Evolutionary conservation across 352 stramenopile genomes (phyloP).

Genomic region (Globisporangium paddicum): DNA sequence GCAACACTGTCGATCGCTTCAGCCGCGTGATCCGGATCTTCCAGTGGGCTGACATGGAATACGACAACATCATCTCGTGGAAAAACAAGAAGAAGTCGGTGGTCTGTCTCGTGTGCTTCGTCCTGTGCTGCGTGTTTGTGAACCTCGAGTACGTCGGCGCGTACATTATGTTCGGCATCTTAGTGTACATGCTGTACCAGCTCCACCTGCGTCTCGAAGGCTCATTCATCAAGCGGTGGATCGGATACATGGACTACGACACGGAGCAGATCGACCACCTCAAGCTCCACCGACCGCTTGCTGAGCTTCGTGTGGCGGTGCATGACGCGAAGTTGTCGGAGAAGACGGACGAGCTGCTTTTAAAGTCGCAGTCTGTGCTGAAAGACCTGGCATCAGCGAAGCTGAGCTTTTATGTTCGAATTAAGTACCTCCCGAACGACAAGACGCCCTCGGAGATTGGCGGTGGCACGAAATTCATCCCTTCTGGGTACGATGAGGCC

Average conservation of each 20-base stretch:
- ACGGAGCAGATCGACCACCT: constrained; percentile 64
- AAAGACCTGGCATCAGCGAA: constrained; percentile 63
- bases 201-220: constrained; percentile 64
- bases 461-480: constrained; percentile 55
- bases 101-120: constrained; percentile 55
- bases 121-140: constrained; percentile 59
- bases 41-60: constrained; percentile 73
- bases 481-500: constrained; percentile 58
- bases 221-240: constrained; percentile 59
- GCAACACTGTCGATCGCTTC: constrained; percentile 71
- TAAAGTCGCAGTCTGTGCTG: constrained; percentile 50
- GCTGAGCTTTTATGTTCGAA: constrained; percentile 60
- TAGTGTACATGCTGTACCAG: constrained; percentile 81
- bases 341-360: constrained; percentile 47
- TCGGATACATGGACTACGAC: constrained; percentile 78
- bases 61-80: constrained; percentile 79
- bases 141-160: constrained; percentile 72
- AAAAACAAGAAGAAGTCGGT: constrained; percentile 81
- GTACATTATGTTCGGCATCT: constrained; percentile 51
- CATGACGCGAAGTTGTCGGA: constrained; percentile 62
- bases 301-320: constrained; percentile 63
- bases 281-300: constrained; percentile 69
- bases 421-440: constrained; percentile 83
- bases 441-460: constrained; percentile 32
- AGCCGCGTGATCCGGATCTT: constrained; percentile 58